These are phyloP conservation scores for Globisporangium polare DNA, from an alignment of 352 stramenopile species.

Conservation along the genomic window DNA sequence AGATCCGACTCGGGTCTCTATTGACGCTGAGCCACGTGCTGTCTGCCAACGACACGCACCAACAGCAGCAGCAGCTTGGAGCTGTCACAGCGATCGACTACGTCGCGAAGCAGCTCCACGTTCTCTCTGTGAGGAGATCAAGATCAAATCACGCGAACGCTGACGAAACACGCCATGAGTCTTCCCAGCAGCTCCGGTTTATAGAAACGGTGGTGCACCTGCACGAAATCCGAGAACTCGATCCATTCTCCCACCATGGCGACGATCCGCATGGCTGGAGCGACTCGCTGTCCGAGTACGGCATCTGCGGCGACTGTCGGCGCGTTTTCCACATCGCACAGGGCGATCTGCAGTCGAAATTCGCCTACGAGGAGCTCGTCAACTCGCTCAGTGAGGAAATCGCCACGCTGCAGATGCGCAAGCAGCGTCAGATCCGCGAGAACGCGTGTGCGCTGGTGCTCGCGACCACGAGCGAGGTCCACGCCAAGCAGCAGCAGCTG, in stretches of 20 bases:
- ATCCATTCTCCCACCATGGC: conserved; percentile 12
- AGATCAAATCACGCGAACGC: not conserved
- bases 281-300: conserved; percentile 26
- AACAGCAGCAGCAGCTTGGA: not conserved
- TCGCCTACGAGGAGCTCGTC: conserved; percentile 25
- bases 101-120: conserved; percentile 13
- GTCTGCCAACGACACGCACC: not conserved
- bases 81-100: conserved; percentile 25
- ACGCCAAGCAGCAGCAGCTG: conserved; percentile 21
- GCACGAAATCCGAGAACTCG: conserved; percentile 28
- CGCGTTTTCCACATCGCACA: conserved; percentile 41
- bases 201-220: conserved; percentile 24
- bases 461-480: conserved; percentile 24
- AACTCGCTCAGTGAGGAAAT: conserved; percentile 18
- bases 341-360: conserved; percentile 21
- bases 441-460: conserved; percentile 33
- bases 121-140: conserved; percentile 17
- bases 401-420: conserved; percentile 19
- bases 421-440: conserved; percentile 24
- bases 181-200: conserved; percentile 13
- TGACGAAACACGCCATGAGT: not conserved
- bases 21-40: conserved; percentile 7
- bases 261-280: conserved; percentile 16
- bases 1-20: conserved; percentile 22
- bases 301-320: conserved; percentile 43